Percentiles rank a stretch among this genome's conserved stretches.
These are phyloP conservation scores for Silene latifolia DNA, from an alignment of 148 eudicot genomes.

Conservation along the genomic window DNA sequence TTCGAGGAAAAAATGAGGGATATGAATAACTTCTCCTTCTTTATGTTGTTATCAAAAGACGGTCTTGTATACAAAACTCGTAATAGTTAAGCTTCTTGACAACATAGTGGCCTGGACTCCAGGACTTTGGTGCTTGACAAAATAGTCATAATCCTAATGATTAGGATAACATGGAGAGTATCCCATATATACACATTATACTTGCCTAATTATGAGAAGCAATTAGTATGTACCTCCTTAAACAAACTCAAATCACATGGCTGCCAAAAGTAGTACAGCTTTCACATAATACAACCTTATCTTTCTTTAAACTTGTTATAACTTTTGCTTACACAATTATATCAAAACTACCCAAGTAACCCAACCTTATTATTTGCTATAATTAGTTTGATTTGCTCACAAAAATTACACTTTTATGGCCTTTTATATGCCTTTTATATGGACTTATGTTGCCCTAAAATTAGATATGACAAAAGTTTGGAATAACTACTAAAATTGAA, in stretches of 20 bases:
- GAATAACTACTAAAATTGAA: neutral
- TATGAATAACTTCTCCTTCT: too few relatives aligned
- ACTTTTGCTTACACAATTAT: constrained; percentile 10
- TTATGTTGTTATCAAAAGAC: too few relatives aligned
- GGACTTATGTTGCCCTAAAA: neutral
- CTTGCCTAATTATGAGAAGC: neutral
- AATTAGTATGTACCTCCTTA: neutral
- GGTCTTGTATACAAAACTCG: too few relatives aligned
- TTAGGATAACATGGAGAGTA: neutral
- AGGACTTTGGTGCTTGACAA: neutral
- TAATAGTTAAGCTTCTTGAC: too few relatives aligned
- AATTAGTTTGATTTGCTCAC: neutral
- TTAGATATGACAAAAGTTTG: neutral
- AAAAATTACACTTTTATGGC: neutral
- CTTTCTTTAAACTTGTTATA: neutral
- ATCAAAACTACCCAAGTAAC: neutral
- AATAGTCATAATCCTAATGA: neutral
- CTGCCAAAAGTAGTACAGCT: constrained; percentile 1
- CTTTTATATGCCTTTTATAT: neutral
- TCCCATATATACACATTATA: neutral
- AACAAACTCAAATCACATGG: constrained; percentile 3
- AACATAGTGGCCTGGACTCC: too few relatives aligned
- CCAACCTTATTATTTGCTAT: neutral
- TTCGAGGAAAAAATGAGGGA: too few relatives aligned
- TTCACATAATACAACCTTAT: constrained; percentile 11